These are phyloP conservation scores for Leccinum rimulosum DNA, from an alignment of 768 basidiomycete genomes.

Conservation along the genomic window DNA sequence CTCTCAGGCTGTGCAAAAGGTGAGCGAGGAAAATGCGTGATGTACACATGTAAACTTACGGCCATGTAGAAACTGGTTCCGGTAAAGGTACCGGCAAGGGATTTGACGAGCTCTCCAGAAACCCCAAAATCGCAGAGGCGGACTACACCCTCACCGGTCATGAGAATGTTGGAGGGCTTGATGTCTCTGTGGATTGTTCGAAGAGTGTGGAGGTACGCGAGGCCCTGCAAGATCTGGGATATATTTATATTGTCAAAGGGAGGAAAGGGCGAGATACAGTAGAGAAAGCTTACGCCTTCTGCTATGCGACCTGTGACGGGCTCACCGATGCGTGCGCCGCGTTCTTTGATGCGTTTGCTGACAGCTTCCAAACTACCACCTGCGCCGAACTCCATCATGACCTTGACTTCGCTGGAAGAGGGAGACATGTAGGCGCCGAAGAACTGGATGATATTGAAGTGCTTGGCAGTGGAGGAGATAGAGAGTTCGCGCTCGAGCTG, in stretches of 20 bases:
- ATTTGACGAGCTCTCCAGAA: constrained; percentile 91
- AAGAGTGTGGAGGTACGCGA: constrained; percentile 86
- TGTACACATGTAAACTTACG: constrained; percentile 48
- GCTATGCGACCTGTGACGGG: constrained; percentile 88
- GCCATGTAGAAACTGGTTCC: constrained; percentile 99
- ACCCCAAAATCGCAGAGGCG: constrained; percentile 97
- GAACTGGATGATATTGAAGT: constrained; percentile 87
- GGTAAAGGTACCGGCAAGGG: constrained; percentile 92
- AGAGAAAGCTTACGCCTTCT: constrained; percentile 67
- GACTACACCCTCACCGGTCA: constrained; percentile 85
- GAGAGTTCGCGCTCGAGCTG: constrained; percentile 91
- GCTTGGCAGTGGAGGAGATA: constrained; percentile 81
- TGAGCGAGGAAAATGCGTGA: constrained; percentile 3
- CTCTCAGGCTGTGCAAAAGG: constrained; percentile 72
- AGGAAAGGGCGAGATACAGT: neutral
- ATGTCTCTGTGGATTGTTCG: constrained; percentile 96
- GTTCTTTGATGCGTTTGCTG: constrained; percentile 77
- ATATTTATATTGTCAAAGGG: constrained; percentile 9
- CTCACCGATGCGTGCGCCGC: constrained; percentile 78
- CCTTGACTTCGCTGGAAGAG: constrained; percentile 88
- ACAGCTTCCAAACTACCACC: constrained; percentile 90
- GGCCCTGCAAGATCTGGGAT: constrained; percentile 78
- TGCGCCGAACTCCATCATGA: constrained; percentile 89
- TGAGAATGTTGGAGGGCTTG: constrained; percentile 89
- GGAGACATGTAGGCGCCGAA: constrained; percentile 90